These are phyloP conservation scores for Ogataea corticis DNA, from an alignment of 805 yeast species.

Conservation along the genomic window DNA sequence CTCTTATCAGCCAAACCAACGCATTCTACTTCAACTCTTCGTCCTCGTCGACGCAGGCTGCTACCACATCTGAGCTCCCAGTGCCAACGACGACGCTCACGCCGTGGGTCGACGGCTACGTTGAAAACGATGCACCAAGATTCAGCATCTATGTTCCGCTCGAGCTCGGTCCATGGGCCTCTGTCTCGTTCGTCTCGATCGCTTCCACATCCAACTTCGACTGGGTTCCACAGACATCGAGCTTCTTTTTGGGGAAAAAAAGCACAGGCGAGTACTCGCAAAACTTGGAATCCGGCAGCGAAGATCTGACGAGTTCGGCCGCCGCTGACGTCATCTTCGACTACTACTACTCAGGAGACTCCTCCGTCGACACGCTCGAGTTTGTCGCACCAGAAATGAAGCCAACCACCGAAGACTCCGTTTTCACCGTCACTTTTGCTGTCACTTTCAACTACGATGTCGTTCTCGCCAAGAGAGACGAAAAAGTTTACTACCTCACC, in stretches of 20 bases:
- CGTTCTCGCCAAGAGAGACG: conserved; percentile 20
- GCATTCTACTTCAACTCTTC: conserved; percentile 1
- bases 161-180: conserved; percentile 20
- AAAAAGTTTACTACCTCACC: conserved; percentile 20
- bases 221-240: conserved; percentile 21
- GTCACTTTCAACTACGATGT: conserved; percentile 12
- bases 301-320: conserved; percentile 14
- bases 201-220: conserved; percentile 18
- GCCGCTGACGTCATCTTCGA: conserved; percentile 15
- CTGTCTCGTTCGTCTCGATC: conserved; percentile 18
- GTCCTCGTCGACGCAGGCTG: background rate
- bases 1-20: conserved; percentile 4
- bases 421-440: conserved; percentile 25
- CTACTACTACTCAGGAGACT: conserved; percentile 7
- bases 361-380: conserved; percentile 11
- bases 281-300: conserved; percentile 8
- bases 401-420: conserved; percentile 9
- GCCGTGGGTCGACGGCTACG: conserved; percentile 22
- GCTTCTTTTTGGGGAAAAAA: conserved; percentile 10
- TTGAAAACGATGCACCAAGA: conserved; percentile 20
- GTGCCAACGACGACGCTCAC: conserved; percentile 13
- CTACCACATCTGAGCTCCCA: conserved; percentile 7
- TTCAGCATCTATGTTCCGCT: conserved; percentile 24
- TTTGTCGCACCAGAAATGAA: conserved; percentile 14
- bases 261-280: conserved; percentile 2